Evolutionary conservation across 164 flowering plant species (phyloP).

Genomic region (Sedum album): DNA sequence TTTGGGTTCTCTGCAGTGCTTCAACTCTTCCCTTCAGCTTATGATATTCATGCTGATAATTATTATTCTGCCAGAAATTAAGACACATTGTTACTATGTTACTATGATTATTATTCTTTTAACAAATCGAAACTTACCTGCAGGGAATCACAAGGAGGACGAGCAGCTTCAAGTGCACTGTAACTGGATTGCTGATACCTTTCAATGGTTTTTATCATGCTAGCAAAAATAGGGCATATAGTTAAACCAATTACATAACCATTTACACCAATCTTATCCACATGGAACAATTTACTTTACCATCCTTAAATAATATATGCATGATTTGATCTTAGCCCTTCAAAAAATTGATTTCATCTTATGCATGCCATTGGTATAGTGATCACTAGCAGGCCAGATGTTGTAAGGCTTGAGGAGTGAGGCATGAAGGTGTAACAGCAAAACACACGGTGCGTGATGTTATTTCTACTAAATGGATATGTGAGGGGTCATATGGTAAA

Average conservation of each 20-base stretch:
- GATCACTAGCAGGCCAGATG: too few species aligned
- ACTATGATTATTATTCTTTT: neutral
- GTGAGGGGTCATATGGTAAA: too few species aligned
- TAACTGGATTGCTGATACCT: conserved; percentile 32
- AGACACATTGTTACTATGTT: neutral
- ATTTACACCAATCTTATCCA: neutral
- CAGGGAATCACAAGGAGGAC: conserved; percentile 17
- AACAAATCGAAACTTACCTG: neutral
- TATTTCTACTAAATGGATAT: too few species aligned
- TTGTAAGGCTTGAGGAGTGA: too few species aligned
- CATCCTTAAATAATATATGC: too few species aligned
- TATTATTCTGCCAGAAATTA: conserved; percentile 19
- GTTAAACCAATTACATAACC: too few species aligned
- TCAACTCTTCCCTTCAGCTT: conserved; percentile 44
- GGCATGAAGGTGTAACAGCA: too few species aligned
- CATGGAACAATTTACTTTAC: too few species aligned
- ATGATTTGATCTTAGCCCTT: too few species aligned
- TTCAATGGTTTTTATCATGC: conserved; percentile 37
- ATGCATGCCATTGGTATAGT: too few species aligned
- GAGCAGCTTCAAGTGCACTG: conserved; percentile 21
- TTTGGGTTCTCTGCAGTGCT: conserved; percentile 37
- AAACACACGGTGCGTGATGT: too few species aligned
- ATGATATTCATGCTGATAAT: conserved; percentile 35
- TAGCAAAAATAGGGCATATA: conserved; percentile 6
- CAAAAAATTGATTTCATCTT: too few species aligned